Base-by-base conservation (phyloP, 1,139 yeast species). In the Dujonia santamariae region DNA sequence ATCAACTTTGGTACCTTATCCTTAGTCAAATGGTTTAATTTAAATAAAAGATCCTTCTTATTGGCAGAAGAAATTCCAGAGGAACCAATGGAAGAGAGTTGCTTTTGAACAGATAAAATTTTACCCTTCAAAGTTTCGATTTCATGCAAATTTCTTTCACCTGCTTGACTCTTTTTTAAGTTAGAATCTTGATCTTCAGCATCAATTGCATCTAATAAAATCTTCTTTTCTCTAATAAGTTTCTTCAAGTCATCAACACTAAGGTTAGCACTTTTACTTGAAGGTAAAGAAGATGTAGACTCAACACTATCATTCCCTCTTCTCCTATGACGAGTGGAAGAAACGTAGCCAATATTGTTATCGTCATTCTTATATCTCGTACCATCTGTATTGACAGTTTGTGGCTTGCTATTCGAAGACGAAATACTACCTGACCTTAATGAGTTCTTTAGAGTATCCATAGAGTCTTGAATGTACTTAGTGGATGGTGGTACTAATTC, bases 401-500 rank as follows among this genome's bases (percentile, higher is more conserved):
- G 52, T 23, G 44, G 34, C 26, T 32, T 40, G 1, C 48, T 31
- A n/a, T 44, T 31, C 6, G 14, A 20, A 11, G 30, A 3, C 35
- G 37, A 16, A 37, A 21, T 73, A 11, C 59, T 47, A 72, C 69
- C 72, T 70, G 39, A 72, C 43, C 66, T 69, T 48, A 74, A 64
- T 1, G 74, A 62, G 34, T 60, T 62, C 45, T 65, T 65, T 48
- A 72, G 54, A 8, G 63, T 39, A 38, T 67, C 68, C 54, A 69
- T 59, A 2, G 73, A 61, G 33, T 69, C 75, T 39, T 64, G 72
- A 33, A 69, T 55, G 37, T 61, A 77, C 51, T 78, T 80, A 25
- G 85, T 77, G n/a, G 96, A 85, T 3, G 95, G 84, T 7, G 92
- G 92, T 27, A 82, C 67, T 44, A 84, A 66, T 43, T 82, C 86